Conservation (phyloP, 2,329 filamentous ascomycete genomes). For the Colletotrichum horii region DNA sequence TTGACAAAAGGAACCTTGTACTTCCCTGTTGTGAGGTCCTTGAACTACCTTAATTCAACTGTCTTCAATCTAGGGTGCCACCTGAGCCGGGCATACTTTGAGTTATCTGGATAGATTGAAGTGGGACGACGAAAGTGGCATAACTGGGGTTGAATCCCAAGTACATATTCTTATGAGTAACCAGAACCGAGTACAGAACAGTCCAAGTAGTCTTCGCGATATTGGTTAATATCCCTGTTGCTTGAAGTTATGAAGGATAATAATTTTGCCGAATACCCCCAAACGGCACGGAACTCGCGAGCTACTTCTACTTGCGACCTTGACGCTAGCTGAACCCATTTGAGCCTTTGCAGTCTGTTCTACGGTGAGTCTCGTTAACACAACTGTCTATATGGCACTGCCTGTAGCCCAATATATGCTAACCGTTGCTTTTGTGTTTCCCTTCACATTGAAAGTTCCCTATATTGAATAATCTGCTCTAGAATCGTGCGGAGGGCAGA, state of each 20-base stretch:
- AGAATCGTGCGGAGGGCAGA: accelerated
- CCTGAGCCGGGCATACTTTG: accelerated
- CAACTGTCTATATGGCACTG: accelerated
- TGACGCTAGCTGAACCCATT: no score
- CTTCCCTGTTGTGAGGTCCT: not conserved
- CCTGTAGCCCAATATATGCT: accelerated
- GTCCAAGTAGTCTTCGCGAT: no score
- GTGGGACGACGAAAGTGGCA: not conserved
- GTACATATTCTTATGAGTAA: no score
- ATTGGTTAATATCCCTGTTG: no score
- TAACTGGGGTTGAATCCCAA: not conserved
- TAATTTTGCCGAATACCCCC: no score
- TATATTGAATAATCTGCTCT: accelerated
- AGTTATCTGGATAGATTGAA: not conserved
- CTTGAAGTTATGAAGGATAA: no score
- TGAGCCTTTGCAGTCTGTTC: not conserved
- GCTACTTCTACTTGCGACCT: no score
- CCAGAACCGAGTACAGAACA: no score
- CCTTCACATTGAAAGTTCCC: accelerated
- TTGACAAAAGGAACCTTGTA: not conserved
- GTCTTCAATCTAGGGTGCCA: accelerated
- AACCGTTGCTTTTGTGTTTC: accelerated
- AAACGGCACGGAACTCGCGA: no score
- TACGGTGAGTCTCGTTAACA: not conserved
- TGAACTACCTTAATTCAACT: not conserved